Evolutionary conservation across 768 basidiomycete genomes (phyloP), one percentile per base, ranked within the genome.

Genomic region (Fomitopsis serialis): DNA sequence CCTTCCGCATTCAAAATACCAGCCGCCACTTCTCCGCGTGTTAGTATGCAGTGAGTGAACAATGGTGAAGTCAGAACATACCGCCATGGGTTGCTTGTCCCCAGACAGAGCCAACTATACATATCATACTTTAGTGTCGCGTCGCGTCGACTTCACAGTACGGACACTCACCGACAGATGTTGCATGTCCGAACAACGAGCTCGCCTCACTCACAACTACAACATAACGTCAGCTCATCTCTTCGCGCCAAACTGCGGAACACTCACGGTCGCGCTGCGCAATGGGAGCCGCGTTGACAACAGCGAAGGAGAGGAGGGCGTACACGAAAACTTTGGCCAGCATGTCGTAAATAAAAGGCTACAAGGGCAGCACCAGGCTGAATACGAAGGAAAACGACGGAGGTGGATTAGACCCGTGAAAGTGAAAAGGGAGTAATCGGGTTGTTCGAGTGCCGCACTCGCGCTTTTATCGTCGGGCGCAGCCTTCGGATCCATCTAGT

Each of bases 291-390:
- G 56, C 61, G 46, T 54, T 53, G 8, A 57, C 54, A 35, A 29
- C 54, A 19, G 52, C 45, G 23, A 55, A n/a, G 45, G 56, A 40
- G 25, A 52, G 19, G 42, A 64, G 54, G 37, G 45, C 58, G 36
- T 58, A 32, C 19, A 61, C 37, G 36, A 54, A 34, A 42, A 52
- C 32, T 24, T 56, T 56, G 43, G 58, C 55, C 44, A 54, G 48
- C 48, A 57, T 58, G 50, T 58, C 27, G 50, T 32, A 48, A 54
- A 44, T 32, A 22, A 44, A 19, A 19, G 46, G 56, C 36, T 19
- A 40, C 15, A 53, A 25, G 40, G 35, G 40, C 46, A 63, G 63
- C 61, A 59, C 63, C 63, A 51, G 63, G 63, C 63, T 61, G 55
- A 21, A 52, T 17, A 48, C 56, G 48, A 48, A 45, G 51, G 44